Percentiles rank a stretch among this genome's conserved stretches.
Evolutionary conservation across 176 grass and related monocot genomes (phyloP).

Genomic region (Lolium multiflorum): DNA sequence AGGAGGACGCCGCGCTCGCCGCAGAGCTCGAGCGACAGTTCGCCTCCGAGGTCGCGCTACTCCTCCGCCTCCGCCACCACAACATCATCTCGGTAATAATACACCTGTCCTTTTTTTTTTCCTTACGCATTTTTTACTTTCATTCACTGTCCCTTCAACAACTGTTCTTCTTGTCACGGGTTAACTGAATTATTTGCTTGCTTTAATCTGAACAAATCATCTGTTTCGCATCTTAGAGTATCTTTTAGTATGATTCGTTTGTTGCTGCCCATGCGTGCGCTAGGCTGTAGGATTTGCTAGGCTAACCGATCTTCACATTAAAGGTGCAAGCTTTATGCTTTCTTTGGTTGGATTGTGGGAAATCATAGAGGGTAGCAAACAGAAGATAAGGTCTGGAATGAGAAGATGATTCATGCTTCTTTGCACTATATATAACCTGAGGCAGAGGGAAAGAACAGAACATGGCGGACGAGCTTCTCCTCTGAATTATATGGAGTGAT

Average conservation of each 20-base stretch:
- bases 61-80: slow-evolving; percentile 88
- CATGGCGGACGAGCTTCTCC: slow-evolving; percentile 13
- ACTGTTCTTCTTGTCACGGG: background rate
- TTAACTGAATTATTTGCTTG: background rate
- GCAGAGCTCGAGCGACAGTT: slow-evolving; percentile 86
- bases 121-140: background rate
- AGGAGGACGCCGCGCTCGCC: slow-evolving; percentile 85
- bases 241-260: slow-evolving; percentile 18
- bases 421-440: slow-evolving; percentile 21
- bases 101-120: background rate
- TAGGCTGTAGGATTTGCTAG: slow-evolving; percentile 52
- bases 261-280: slow-evolving; percentile 38
- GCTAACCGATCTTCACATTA: slow-evolving; percentile 64
- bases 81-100: slow-evolving; percentile 94
- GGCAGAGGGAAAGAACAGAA: slow-evolving; percentile 22
- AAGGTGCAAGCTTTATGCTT: slow-evolving; percentile 52
- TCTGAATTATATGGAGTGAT: slow-evolving; percentile 26
- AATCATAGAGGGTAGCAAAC: background rate
- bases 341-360: slow-evolving; percentile 32
- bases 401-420: slow-evolving; percentile 33
- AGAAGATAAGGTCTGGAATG: slow-evolving; percentile 19
- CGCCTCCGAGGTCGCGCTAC: slow-evolving; percentile 82
- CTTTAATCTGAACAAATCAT: slow-evolving; percentile 33
- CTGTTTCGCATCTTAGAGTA: slow-evolving; percentile 3
- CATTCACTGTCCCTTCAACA: background rate